Evolutionary conservation across 1,284 basidiomycete species (phyloP).

Genomic region (Ustilago hordei): DNA sequence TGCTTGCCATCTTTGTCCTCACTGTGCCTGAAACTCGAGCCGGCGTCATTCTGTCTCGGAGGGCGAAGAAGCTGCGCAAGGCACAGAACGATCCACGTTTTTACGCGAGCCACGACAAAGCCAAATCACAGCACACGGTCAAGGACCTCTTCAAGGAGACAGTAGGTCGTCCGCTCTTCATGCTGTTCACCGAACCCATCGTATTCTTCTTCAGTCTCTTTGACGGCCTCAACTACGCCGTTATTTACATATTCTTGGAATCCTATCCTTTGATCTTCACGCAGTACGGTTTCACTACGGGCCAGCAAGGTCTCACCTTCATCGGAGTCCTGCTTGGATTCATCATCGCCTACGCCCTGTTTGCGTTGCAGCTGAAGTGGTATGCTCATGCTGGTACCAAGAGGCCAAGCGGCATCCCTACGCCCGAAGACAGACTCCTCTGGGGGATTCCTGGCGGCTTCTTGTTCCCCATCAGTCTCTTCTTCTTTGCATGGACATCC

Average conservation of each 20-base stretch:
- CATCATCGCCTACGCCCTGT: slow-evolving; percentile 45
- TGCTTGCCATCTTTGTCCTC: slow-evolving; percentile 40
- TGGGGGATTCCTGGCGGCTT: slow-evolving; percentile 48
- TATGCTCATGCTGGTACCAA: slow-evolving; percentile 33
- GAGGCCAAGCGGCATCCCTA: slow-evolving; percentile 29
- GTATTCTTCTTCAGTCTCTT: slow-evolving; percentile 64
- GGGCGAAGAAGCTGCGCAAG: slow-evolving; percentile 66
- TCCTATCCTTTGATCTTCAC: slow-evolving; percentile 69
- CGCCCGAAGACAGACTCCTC: slow-evolving; percentile 47
- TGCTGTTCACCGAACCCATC: slow-evolving; percentile 69
- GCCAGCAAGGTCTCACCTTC: slow-evolving; percentile 56
- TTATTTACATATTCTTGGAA: slow-evolving; percentile 70
- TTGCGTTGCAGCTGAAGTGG: slow-evolving; percentile 44
- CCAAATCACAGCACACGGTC: slow-evolving; percentile 55
- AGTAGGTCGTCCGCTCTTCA: slow-evolving; percentile 56
- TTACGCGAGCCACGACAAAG: slow-evolving; percentile 69
- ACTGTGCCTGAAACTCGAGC: slow-evolving; percentile 61
- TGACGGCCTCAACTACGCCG: slow-evolving; percentile 58
- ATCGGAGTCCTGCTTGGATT: slow-evolving; percentile 50
- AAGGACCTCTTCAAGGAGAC: slow-evolving; percentile 58
- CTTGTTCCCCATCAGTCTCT: slow-evolving; percentile 51
- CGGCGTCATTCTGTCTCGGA: slow-evolving; percentile 65
- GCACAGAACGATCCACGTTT: slow-evolving; percentile 63
- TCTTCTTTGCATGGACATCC: slow-evolving; percentile 64
- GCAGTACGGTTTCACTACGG: slow-evolving; percentile 51